Percentiles rank a stretch among this genome's conserved stretches.
These are phyloP conservation scores for Actinidia chinensis DNA, from an alignment of 179 eudicot species.

Conservation along the genomic window DNA sequence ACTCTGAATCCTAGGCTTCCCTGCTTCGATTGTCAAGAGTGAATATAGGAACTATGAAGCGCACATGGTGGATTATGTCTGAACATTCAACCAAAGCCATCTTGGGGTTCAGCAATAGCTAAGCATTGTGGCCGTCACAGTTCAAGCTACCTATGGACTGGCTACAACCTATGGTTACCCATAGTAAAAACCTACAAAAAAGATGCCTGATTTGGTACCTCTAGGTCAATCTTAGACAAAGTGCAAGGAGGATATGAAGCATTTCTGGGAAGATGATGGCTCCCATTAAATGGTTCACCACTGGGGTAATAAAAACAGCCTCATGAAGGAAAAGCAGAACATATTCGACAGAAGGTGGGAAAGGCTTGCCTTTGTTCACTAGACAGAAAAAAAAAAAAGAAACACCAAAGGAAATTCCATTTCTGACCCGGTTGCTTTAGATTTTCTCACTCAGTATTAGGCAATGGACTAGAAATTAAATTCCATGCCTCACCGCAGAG, in stretches of 20 bases:
- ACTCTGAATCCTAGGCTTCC: not conserved
- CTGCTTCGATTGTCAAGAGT: not conserved
- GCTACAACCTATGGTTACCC: not conserved
- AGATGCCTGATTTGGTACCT: not conserved
- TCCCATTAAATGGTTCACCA: not conserved
- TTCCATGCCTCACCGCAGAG: not conserved
- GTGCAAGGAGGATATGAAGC: not conserved
- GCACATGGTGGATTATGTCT: not conserved
- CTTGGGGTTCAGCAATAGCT: not conserved
- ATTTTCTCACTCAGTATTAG: constrained; percentile 11
- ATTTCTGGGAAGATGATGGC: not conserved
- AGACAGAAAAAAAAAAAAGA: not conserved
- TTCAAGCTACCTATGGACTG: not conserved
- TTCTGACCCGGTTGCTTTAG: constrained; percentile 1
- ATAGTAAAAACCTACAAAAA: not conserved
- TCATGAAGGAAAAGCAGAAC: not conserved
- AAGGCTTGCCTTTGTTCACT: not conserved
- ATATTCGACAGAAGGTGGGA: not conserved
- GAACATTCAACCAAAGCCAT: constrained; percentile 4
- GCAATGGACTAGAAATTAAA: not conserved
- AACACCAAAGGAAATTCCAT: not conserved
- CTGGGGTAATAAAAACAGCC: not conserved
- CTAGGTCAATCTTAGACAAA: not conserved
- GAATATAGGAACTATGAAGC: not conserved
- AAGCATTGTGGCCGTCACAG: not conserved